These are phyloP conservation scores for Trichoderma brevicompactum DNA, from an alignment of 2,329 filamentous ascomycete species.

Conservation along the genomic window DNA sequence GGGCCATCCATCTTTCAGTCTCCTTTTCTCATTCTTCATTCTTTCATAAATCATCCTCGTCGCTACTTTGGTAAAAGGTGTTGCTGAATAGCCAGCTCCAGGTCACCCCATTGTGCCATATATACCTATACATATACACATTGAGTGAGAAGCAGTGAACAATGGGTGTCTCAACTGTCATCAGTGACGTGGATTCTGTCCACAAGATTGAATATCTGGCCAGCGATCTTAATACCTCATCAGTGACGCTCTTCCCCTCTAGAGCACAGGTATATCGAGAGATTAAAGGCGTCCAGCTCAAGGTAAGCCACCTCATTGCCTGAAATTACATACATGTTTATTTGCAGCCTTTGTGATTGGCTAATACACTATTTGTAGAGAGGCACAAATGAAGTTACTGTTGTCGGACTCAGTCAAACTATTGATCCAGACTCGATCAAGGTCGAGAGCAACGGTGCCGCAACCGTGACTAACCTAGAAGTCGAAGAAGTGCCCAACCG, in stretches of 20 bases:
- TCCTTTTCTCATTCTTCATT: neutral
- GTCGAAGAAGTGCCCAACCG: constrained; percentile 60
- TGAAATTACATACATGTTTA: too few relatives aligned
- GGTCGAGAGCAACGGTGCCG: constrained; percentile 60
- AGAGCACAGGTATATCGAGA: constrained; percentile 65
- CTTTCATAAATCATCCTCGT: neutral
- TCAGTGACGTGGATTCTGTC: constrained; percentile 43
- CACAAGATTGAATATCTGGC: constrained; percentile 58
- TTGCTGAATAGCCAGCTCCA: constrained; percentile 31
- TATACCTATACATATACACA: too few relatives aligned
- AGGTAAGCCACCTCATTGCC: constrained; percentile 31
- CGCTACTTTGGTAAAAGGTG: neutral
- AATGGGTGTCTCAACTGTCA: constrained; percentile 11
- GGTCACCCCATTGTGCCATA: neutral
- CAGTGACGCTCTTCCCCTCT: constrained; percentile 66
- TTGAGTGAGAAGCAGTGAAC: neutral
- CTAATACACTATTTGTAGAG: constrained; percentile 11
- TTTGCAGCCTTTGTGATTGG: neutral
- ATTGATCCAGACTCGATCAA: constrained; percentile 64
- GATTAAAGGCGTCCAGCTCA: constrained; percentile 54
- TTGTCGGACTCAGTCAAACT: constrained; percentile 59
- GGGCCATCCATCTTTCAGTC: neutral
- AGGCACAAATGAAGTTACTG: constrained; percentile 62
- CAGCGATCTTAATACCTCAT: constrained; percentile 61
- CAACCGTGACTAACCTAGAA: constrained; percentile 64